These are phyloP conservation scores for Ajuga reptans DNA, from an alignment of 305 asterid species.

Conservation along the genomic window DNA sequence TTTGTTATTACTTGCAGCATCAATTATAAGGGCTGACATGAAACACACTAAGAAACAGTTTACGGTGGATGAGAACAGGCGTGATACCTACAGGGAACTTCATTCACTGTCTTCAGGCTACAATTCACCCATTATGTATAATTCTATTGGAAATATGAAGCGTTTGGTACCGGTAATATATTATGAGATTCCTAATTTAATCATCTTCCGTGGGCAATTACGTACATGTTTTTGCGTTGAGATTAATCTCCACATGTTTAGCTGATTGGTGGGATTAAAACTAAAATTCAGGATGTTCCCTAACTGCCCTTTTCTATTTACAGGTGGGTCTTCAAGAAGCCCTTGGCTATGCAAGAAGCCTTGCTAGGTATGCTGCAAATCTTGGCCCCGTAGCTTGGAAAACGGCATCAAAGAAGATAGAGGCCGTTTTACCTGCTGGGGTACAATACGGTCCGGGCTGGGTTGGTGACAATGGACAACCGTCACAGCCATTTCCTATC, in stretches of 20 bases:
- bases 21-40: constrained; percentile 84
- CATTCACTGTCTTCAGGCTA: constrained; percentile 36
- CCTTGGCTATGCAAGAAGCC: constrained; percentile 78
- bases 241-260: too few species aligned
- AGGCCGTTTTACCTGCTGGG: constrained; percentile 58
- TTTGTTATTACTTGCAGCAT: constrained; percentile 43
- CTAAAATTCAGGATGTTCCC: not conserved
- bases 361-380: constrained; percentile 69
- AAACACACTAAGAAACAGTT: constrained; percentile 80
- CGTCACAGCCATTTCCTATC: constrained; percentile 31
- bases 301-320: constrained; percentile 20
- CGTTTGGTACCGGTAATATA: constrained; percentile 66
- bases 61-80: constrained; percentile 66
- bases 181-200: not conserved
- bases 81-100: constrained; percentile 63
- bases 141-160: constrained; percentile 45
- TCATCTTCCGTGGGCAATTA: not conserved
- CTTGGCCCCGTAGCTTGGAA: constrained; percentile 87
- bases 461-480: constrained; percentile 60
- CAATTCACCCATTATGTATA: constrained; percentile 30
- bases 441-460: constrained; percentile 84
- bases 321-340: constrained; percentile 86
- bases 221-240: too few species aligned
- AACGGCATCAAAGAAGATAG: constrained; percentile 64
- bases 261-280: not conserved